A percentile compares a stretch with the other conserved stretches of the same genome.
Conservation (phyloP, 129 eudicot species). For the Gnaphalium uliginosum region DNA sequence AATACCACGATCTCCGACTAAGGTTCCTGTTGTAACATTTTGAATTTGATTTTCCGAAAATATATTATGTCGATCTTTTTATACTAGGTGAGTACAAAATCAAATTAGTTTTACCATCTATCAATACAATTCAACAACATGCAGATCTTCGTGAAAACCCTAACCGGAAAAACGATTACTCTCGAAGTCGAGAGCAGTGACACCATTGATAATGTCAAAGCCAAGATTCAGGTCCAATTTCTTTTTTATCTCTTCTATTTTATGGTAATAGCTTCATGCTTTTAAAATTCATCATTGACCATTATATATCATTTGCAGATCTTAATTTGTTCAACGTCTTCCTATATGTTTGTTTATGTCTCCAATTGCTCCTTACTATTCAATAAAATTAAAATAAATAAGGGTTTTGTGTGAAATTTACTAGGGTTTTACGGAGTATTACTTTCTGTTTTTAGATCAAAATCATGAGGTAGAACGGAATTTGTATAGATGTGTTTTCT, state of each 20-base stretch:
- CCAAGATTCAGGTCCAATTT: conserved; percentile 44
- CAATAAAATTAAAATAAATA: not conserved
- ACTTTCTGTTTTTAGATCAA: too few relatives aligned
- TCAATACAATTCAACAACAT: not conserved
- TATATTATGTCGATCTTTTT: too few relatives aligned
- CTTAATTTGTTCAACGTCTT: not conserved
- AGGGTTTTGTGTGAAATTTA: not conserved
- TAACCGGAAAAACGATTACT: conserved; percentile 53
- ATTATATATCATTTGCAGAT: too few relatives aligned
- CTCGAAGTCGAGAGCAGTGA: conserved; percentile 54
- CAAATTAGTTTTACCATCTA: too few relatives aligned
- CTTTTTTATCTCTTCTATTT: not conserved
- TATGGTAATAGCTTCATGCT: not conserved
- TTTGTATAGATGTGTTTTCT: too few relatives aligned
- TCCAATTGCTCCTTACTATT: not conserved
- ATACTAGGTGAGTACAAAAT: too few relatives aligned
- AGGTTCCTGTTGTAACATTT: too few relatives aligned
- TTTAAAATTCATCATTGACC: too few relatives aligned
- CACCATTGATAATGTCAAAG: conserved; percentile 53
- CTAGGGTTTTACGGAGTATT: too few relatives aligned
- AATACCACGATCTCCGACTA: too few relatives aligned
- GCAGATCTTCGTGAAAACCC: conserved; percentile 63
- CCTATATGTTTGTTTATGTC: not conserved
- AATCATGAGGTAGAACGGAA: too few relatives aligned
- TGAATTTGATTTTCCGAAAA: too few relatives aligned